These are phyloP conservation scores for Kwoniella heveanensis DNA, from an alignment of 768 basidiomycete species.

Conservation along the genomic window DNA sequence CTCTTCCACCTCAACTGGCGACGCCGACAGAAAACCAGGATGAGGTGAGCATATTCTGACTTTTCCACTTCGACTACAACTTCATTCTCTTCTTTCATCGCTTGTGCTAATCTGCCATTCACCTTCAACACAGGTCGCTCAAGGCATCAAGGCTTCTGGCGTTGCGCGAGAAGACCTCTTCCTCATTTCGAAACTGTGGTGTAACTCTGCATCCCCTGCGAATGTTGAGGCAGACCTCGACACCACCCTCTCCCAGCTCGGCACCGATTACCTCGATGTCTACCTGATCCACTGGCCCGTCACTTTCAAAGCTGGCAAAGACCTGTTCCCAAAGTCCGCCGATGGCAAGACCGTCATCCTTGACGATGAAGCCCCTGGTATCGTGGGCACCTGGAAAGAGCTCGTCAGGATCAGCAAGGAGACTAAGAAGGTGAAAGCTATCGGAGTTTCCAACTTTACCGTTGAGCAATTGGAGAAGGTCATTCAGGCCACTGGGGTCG, in stretches of 20 bases:
- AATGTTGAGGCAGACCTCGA: slow-evolving; percentile 75
- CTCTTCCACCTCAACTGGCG: no score
- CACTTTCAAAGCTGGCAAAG: slow-evolving; percentile 29
- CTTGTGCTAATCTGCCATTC: background rate
- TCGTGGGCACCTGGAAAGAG: slow-evolving; percentile 57
- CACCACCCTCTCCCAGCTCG: slow-evolving; percentile 72
- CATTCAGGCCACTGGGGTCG: slow-evolving; percentile 70
- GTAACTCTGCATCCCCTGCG: slow-evolving; percentile 68
- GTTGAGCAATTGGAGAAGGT: slow-evolving; percentile 61
- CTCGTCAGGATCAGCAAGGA: slow-evolving; percentile 69
- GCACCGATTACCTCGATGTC: slow-evolving; percentile 73
- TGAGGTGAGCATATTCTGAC: slow-evolving; percentile 57
- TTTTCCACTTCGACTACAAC: background rate
- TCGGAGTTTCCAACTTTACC: slow-evolving; percentile 55
- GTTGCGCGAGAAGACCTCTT: slow-evolving; percentile 77
- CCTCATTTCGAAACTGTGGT: slow-evolving; percentile 68
- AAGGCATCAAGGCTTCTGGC: slow-evolving; percentile 66
- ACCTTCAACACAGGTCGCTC: slow-evolving; percentile 20
- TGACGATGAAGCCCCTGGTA: slow-evolving; percentile 27
- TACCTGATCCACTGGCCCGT: slow-evolving; percentile 59
- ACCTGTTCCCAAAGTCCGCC: slow-evolving; percentile 23
- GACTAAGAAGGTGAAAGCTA: slow-evolving; percentile 74
- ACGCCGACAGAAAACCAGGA: slow-evolving; percentile 70
- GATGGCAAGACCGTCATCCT: slow-evolving; percentile 19
- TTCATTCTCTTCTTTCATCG: background rate